A percentile compares a stretch with the other conserved stretches of the same genome.
Evolutionary conservation across 202 grass and related monocot species (phyloP).

Genomic region (Sporobolus alterniflorus): DNA sequence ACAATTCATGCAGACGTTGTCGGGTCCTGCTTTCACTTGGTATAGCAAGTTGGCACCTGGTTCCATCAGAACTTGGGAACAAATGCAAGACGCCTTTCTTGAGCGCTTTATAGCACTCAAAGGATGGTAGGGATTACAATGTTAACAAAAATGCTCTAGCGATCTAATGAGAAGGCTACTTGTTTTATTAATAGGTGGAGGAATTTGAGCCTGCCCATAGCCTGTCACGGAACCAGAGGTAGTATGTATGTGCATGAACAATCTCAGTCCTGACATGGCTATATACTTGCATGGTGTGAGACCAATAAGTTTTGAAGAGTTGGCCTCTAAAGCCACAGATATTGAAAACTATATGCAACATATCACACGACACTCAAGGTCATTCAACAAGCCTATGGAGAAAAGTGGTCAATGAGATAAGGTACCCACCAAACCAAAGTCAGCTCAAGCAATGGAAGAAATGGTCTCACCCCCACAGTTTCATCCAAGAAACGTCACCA

Average conservation of each 20-base stretch:
- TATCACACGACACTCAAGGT: neutral
- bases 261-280: neutral
- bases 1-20: neutral
- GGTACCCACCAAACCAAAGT: neutral
- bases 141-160: neutral
- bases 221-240: neutral
- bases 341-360: neutral
- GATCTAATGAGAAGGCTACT: neutral
- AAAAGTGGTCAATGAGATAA: neutral
- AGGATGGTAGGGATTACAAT: neutral
- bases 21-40: neutral
- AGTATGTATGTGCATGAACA: neutral
- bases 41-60: neutral
- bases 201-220: neutral
- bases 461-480: neutral
- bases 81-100: neutral
- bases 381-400: neutral
- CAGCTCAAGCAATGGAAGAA: neutral
- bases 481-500: neutral
- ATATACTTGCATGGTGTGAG: neutral
- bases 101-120: slow-evolving; percentile 18
- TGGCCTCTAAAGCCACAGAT: neutral
- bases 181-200: slow-evolving; percentile 10
- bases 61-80: neutral
- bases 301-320: neutral